Evolutionary conservation across 352 stramenopile genomes (phyloP), one percentile per base, ranked within the genome.

Genomic region (Phytophthora brassicae): DNA sequence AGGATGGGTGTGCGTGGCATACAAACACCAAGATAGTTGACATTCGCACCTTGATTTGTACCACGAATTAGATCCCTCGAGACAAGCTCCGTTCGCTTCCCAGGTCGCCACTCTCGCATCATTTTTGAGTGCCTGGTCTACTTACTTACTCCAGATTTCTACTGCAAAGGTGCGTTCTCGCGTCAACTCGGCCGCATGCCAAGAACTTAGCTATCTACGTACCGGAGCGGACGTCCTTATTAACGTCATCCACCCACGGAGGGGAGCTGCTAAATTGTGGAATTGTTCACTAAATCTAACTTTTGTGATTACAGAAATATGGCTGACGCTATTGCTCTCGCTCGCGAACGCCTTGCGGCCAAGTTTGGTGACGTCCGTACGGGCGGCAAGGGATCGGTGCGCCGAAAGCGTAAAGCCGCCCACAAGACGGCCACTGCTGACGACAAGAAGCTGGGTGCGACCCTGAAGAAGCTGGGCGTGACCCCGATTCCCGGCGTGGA

Each of bases 401-500:
- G 97, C 82, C 92, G 97, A 90, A 98, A 98, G 89, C 97, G 98
- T 79, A 97, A 97, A 79, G 89, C 94, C 36, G 89, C 89, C 20
- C 85, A 97, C 82, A 97, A 96, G 82, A 87, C 91, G 47, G 79
- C 90, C 51, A 90, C 89, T 14, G 88, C 94, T 71, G 97, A 99
- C 72, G 97, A 99, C 81, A 98, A 97, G 74, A 99, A 99, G 83
- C 90, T 99, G 35, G 86, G 85, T 56, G 92, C 88, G 23, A 96
- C 95, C 41, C 79, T 99, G 24, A 99, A 99, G 89, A 98, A 99
- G 82, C 88, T 99, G 44, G 94, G 95, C 47, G 93, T 98, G 60
- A 99, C 95, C 39, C 97, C 95, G 74, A 99, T 99, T 71, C 96
- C 96, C 23, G 97, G 92, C 59, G 98, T 99, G 55, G 97, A 99